Conservation (phyloP, 768 basidiomycete species). For the Boletus patriciae region DNA sequence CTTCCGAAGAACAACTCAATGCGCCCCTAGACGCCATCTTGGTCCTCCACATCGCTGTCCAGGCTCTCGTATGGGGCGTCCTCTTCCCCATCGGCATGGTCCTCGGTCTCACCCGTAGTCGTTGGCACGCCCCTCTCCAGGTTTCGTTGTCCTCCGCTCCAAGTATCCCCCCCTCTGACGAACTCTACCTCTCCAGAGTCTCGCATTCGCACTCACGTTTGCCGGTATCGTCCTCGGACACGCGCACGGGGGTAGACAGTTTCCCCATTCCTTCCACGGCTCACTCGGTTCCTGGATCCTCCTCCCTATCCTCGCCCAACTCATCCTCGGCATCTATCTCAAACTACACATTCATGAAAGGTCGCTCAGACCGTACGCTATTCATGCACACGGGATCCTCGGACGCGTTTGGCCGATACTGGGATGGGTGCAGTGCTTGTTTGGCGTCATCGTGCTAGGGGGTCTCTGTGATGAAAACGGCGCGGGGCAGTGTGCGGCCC, state of each 20-base stretch:
- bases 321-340: slow-evolving; percentile 79
- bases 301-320: slow-evolving; percentile 64
- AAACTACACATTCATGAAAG: slow-evolving; percentile 88
- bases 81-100: slow-evolving; percentile 87
- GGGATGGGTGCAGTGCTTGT: slow-evolving; percentile 88
- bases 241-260: slow-evolving; percentile 77
- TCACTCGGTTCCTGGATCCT: slow-evolving; percentile 54
- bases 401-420: slow-evolving; percentile 83
- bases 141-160: slow-evolving; percentile 23
- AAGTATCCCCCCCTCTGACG: neutral
- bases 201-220: slow-evolving; percentile 66
- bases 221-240: slow-evolving; percentile 84
- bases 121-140: slow-evolving; percentile 91
- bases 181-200: slow-evolving; percentile 41
- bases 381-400: slow-evolving; percentile 69
- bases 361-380: slow-evolving; percentile 68
- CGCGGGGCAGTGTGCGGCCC: slow-evolving; percentile 84
- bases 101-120: slow-evolving; percentile 69
- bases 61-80: slow-evolving; percentile 79
- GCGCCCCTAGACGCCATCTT: slow-evolving; percentile 76
- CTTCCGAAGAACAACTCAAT: slow-evolving; percentile 60
- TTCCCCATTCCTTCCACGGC: slow-evolving; percentile 73
- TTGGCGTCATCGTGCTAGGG: slow-evolving; percentile 72
- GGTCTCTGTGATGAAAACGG: slow-evolving; percentile 69
- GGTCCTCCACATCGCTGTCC: slow-evolving; percentile 81